Evolutionary conservation across 1,139 yeast species (phyloP).

Genomic region (Debaryomyces coudertii): DNA sequence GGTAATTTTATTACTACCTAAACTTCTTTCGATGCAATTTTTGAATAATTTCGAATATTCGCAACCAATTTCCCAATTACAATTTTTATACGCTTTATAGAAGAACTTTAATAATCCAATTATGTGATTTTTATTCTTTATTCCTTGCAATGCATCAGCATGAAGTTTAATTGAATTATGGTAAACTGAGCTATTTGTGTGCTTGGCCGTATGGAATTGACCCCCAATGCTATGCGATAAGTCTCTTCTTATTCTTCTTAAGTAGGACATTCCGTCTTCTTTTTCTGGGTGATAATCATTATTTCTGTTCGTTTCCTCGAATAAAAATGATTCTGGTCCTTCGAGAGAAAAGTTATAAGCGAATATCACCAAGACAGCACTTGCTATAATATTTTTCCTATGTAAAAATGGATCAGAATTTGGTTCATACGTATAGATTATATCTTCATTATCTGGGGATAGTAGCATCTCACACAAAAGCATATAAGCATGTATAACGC

Average conservation of each 20-base stretch:
- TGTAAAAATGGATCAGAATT: constrained; percentile 40
- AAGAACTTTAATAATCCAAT: constrained; percentile 59
- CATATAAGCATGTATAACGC: constrained; percentile 64
- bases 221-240: constrained; percentile 22
- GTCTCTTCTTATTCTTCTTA: constrained; percentile 36
- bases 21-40: constrained; percentile 36
- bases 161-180: constrained; percentile 44
- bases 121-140: constrained; percentile 49
- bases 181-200: constrained; percentile 26
- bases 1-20: constrained; percentile 52
- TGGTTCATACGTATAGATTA: constrained; percentile 44
- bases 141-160: constrained; percentile 43
- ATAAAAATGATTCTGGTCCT: constrained; percentile 42
- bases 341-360: constrained; percentile 44
- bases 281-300: constrained; percentile 6
- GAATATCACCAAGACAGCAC: constrained; percentile 54
- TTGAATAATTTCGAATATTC: constrained; percentile 61
- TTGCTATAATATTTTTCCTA: constrained; percentile 46
- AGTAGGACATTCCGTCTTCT: constrained; percentile 47
- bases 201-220: constrained; percentile 8
- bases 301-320: constrained; percentile 19
- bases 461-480: constrained; percentile 65
- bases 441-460: constrained; percentile 42
- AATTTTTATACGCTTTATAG: constrained; percentile 44
- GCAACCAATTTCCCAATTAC: constrained; percentile 63